Evolutionary conservation across 2,329 filamentous ascomycete species (phyloP), one percentile per base, ranked within the genome.

Genomic region (Aspergillus udagawae): DNA sequence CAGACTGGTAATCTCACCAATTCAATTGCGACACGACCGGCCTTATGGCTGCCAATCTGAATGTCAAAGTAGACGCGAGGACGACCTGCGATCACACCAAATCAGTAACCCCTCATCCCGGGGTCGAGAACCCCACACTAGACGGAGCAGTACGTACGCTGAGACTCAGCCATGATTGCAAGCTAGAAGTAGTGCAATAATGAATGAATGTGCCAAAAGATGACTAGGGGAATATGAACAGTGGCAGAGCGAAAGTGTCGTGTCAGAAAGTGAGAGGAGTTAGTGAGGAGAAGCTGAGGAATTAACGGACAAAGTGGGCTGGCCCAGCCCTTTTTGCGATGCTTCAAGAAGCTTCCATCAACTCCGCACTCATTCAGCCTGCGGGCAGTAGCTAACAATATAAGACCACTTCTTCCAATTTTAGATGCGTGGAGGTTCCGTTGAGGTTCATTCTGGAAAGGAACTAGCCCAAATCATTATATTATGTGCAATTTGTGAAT

Each of bases 61-160:
- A 99, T 87, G 80, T 97, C 92, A 75, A 99, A 97, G 81, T 88
- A 99, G 79, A 96, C 92, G 67, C 90, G 87, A 72, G 86, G 85
- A 70, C 90, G 88, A 73, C 81, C 81, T 80, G 52, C 54, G 51
- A 45, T 61, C 51, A 58, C 57, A 45, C 51, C 52, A 51, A 14
- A 60, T 61, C 58, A 65, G 58, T 47, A 51, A 44, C 28, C 44
- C 27, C 52, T 60, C 23, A 58, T 55, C 28, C 42, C 21, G 54
- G 47, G 54, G 29, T 28, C 35, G 29, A 49, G 42, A 56, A 63
- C 66, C 66, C 69, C 67, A 65, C 65, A 66, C 59, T 63, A 58
- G 55, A 55, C 51, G 52, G 49, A 29, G 12, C 44, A 48, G 17
- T 28, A 70, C 67, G n/a, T 65, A 75, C 73, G 68, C 60, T 68